A percentile compares a stretch with the other conserved stretches of the same genome.
These are phyloP conservation scores for Setomelanomma holmii DNA, from an alignment of 2,329 filamentous ascomycete genomes.

Conservation along the genomic window DNA sequence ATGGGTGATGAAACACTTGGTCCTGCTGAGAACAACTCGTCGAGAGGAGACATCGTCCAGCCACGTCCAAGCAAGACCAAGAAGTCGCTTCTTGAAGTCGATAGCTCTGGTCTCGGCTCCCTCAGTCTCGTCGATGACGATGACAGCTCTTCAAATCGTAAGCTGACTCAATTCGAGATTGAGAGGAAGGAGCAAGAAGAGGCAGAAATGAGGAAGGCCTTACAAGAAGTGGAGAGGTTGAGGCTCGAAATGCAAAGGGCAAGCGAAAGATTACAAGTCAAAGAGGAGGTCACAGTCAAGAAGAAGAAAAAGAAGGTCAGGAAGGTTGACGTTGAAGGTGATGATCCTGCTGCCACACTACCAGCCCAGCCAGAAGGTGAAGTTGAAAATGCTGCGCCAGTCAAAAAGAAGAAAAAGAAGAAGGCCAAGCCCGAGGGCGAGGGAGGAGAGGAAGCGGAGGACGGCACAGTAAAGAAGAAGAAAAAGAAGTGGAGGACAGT, in stretches of 20 bases:
- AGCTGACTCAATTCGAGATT: constrained; percentile 58
- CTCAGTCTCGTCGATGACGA: constrained; percentile 70
- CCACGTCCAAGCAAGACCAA: constrained; percentile 51
- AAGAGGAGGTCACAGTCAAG: constrained; percentile 70
- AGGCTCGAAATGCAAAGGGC: constrained; percentile 88
- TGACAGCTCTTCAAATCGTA: constrained; percentile 29
- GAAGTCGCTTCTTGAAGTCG: constrained; percentile 79
- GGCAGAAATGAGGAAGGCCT: constrained; percentile 84
- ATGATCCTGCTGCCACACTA: constrained; percentile 59
- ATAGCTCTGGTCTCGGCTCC: constrained; percentile 80
- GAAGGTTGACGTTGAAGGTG: constrained; percentile 60
- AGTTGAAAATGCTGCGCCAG: constrained; percentile 14
- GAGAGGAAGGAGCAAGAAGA: constrained; percentile 78
- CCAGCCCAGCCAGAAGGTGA: constrained; percentile 19
- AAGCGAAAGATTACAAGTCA: constrained; percentile 75
- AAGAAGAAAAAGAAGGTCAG: constrained; percentile 63
- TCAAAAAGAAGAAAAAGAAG: constrained; percentile 54
- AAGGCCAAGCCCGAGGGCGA: constrained; percentile 41
- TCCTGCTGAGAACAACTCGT: constrained; percentile 37
- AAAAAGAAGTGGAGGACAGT: constrained; percentile 51
- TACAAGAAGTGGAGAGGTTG: constrained; percentile 86
- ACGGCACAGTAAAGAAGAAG: constrained; percentile 49
- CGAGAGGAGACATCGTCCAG: constrained; percentile 41
- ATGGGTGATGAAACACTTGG: constrained; percentile 58
- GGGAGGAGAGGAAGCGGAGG: constrained; percentile 23